Evolutionary conservation across 495 filamentous ascomycete species (phyloP).

Genomic region (Penicillium bialowiezense): DNA sequence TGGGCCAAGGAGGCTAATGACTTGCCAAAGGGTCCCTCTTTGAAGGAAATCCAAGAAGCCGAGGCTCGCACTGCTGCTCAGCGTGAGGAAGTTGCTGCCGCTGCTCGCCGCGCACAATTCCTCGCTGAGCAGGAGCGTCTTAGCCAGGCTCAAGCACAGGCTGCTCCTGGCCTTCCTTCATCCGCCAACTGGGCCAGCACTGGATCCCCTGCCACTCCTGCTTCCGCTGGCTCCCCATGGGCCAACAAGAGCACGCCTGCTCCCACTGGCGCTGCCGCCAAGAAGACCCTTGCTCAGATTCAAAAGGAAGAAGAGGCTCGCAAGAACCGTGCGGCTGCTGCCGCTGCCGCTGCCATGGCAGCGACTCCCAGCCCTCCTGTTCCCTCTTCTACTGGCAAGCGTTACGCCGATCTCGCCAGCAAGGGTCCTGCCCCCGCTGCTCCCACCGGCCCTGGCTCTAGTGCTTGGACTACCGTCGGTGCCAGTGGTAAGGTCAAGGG

Average conservation of each 20-base stretch:
- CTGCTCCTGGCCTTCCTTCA: slow-evolving; percentile 74
- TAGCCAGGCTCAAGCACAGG: slow-evolving; percentile 59
- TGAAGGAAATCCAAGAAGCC: slow-evolving; percentile 95
- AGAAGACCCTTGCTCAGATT: slow-evolving; percentile 94
- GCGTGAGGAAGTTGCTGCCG: slow-evolving; percentile 77
- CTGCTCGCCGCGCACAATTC: slow-evolving; percentile 70
- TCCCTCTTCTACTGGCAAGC: slow-evolving; percentile 64
- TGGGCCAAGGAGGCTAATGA: slow-evolving; percentile 88
- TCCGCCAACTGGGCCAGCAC: slow-evolving; percentile 86
- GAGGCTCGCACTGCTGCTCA: slow-evolving; percentile 94
- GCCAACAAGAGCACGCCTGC: slow-evolving; percentile 55
- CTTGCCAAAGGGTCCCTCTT: slow-evolving; percentile 79
- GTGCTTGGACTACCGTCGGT: slow-evolving; percentile 96
- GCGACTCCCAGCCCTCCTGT: slow-evolving; percentile 46
- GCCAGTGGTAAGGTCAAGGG: slow-evolving; percentile 87
- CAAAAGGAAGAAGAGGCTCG: slow-evolving; percentile 93
- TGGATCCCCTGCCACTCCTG: slow-evolving; percentile 61
- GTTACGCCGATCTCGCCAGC: slow-evolving; percentile 93
- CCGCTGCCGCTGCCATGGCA: slow-evolving; percentile 52
- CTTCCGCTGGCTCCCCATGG: slow-evolving; percentile 58
- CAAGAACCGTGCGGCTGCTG: slow-evolving; percentile 65
- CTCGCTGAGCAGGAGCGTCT: slow-evolving; percentile 73
- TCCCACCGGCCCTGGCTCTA: slow-evolving; percentile 30
- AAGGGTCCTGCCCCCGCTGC: slow-evolving; percentile 55
- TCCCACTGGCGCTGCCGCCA: slow-evolving; percentile 46